These are phyloP conservation scores for Coprinopsis sp. DNA, from an alignment of 768 basidiomycete species.

Conservation along the genomic window DNA sequence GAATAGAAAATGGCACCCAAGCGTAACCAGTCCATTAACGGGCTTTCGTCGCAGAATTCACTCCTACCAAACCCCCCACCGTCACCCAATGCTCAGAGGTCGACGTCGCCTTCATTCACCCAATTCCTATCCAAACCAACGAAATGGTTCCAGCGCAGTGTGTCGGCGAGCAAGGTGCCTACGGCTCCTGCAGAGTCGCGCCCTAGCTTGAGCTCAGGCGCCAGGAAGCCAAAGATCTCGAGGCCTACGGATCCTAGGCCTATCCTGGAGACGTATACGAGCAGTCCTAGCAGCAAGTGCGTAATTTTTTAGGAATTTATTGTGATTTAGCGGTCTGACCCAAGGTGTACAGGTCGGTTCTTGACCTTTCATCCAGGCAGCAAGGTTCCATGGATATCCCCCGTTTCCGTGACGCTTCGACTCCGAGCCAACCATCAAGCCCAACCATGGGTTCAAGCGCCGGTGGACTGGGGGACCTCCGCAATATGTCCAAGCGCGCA, in stretches of 20 bases:
- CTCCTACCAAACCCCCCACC: conserved; percentile 22
- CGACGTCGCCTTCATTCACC: conserved; percentile 63
- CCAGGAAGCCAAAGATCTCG: conserved; percentile 75
- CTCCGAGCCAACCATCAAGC: conserved; percentile 38
- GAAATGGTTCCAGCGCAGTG: conserved; percentile 67
- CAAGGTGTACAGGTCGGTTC: conserved; percentile 50
- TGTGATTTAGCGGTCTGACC: background rate
- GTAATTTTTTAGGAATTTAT: conserved; percentile 18
- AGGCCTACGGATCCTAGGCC: conserved; percentile 80
- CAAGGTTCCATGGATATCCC: conserved; percentile 42
- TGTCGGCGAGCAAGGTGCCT: conserved; percentile 46
- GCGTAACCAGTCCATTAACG: background rate
- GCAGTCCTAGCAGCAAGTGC: conserved; percentile 45
- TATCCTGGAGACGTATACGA: conserved; percentile 55
- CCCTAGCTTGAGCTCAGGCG: conserved; percentile 34
- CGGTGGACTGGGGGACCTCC: conserved; percentile 57
- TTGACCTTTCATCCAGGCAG: conserved; percentile 51
- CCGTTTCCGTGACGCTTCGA: conserved; percentile 24
- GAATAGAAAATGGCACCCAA: conserved; percentile 7
- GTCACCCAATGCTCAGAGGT: conserved; percentile 43
- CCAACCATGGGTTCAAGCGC: conserved; percentile 23
- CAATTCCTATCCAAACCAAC: conserved; percentile 63
- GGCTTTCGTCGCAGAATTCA: conserved; percentile 14
- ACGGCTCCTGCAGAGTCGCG: conserved; percentile 41
- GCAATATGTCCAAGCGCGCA: conserved; percentile 60